phyloP scores from a whole-genome alignment of 805 yeast species.

The Tetrapisispora pingtungensis region DNA sequence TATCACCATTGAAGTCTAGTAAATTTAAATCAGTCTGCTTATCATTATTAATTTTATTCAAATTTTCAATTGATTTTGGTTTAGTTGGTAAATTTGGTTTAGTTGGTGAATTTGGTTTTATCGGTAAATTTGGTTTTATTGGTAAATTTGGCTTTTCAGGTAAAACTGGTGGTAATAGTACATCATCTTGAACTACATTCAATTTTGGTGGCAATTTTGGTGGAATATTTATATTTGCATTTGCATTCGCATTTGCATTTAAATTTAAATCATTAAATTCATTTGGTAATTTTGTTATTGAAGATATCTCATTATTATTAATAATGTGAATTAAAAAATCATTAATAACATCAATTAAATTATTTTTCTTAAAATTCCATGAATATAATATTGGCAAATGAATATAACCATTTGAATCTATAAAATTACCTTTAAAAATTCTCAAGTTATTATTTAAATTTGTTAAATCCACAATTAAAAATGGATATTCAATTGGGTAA shows the following conservation, averaged over 20 bases:
- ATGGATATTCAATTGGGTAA: constrained; percentile 62
- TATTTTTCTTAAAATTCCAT: constrained; percentile 35
- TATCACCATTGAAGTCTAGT: constrained; percentile 6
- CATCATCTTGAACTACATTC: background rate
- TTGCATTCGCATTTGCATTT: no score
- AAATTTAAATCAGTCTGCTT: constrained; percentile 3
- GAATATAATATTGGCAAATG: constrained; percentile 57
- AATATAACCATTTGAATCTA: constrained; percentile 62
- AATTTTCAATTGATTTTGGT: background rate
- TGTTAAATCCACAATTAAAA: constrained; percentile 42
- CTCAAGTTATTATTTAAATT: constrained; percentile 37
- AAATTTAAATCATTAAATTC: background rate
- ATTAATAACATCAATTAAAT: constrained; percentile 9
- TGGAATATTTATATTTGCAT: background rate
- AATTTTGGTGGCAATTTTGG: background rate
- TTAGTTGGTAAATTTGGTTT: background rate
- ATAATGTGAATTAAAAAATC: constrained; percentile 1
- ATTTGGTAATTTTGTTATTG: background rate
- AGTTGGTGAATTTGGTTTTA: background rate
- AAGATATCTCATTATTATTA: background rate
- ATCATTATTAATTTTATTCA: no score
- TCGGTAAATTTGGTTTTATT: background rate
- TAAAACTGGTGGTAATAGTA: background rate
- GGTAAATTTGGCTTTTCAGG: background rate
- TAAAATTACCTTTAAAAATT: constrained; percentile 50